Evolutionary conservation across 2,329 filamentous ascomycete genomes (phyloP).

Genomic region (Keithomyces neogunnii): DNA sequence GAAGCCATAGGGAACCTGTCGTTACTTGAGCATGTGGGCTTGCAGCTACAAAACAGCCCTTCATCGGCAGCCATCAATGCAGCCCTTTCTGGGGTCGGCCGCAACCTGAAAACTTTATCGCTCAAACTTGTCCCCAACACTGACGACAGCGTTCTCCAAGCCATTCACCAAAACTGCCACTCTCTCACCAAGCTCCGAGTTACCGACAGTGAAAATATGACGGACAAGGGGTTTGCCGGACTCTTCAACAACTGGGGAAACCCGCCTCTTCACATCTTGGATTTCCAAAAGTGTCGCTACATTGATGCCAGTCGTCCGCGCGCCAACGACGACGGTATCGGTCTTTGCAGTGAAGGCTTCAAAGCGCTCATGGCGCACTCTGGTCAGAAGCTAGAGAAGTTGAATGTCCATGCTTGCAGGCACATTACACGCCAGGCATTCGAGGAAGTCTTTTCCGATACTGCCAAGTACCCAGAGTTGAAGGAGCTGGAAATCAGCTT

Average conservation of each 20-base stretch:
- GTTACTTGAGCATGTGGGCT: conserved; percentile 64
- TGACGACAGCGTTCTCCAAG: conserved; percentile 61
- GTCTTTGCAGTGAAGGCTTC: conserved; percentile 70
- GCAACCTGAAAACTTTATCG: conserved; percentile 66
- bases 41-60: conserved; percentile 55
- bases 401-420: conserved; percentile 79
- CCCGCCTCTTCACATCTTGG: conserved; percentile 58
- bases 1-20: conserved; percentile 52
- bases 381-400: conserved; percentile 50
- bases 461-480: conserved; percentile 57
- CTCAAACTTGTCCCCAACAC: conserved; percentile 58
- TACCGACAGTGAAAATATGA: conserved; percentile 66
- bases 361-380: conserved; percentile 79
- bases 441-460: conserved; percentile 59
- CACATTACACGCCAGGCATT: conserved; percentile 69
- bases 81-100: conserved; percentile 55
- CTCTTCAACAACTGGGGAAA: conserved; percentile 76
- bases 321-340: conserved; percentile 56
- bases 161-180: conserved; percentile 62
- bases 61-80: conserved; percentile 48
- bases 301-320: conserved; percentile 63
- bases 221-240: conserved; percentile 61
- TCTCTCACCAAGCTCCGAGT: conserved; percentile 70
- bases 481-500: conserved; percentile 71
- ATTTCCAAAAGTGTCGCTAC: conserved; percentile 71